Evolutionary conservation across 148 eudicot species (phyloP).

Genomic region (Silene conica): DNA sequence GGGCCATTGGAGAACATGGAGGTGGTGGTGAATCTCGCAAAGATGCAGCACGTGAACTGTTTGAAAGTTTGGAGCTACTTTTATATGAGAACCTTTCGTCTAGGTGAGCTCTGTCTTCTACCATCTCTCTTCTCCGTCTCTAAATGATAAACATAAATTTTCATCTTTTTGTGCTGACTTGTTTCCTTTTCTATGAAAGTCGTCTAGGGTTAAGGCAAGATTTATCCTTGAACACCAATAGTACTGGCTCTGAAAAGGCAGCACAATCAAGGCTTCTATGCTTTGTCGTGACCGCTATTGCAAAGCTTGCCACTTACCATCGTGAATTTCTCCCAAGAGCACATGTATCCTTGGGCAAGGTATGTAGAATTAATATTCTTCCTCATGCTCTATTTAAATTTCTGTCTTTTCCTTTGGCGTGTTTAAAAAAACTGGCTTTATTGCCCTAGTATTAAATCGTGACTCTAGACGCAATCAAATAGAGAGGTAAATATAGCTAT

Average conservation of each 20-base stretch:
- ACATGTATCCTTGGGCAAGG: constrained; percentile 92
- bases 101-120: constrained; percentile 42
- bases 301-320: constrained; percentile 92
- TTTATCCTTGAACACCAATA: constrained; percentile 36
- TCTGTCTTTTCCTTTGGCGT: not conserved
- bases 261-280: constrained; percentile 87
- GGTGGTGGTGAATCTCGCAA: constrained; percentile 92
- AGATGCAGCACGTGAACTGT: constrained; percentile 95
- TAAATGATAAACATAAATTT: not conserved
- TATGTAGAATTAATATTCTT: constrained; percentile 17
- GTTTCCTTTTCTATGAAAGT: constrained; percentile 33
- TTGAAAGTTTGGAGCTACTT: constrained; percentile 92
- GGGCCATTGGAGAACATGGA: constrained; percentile 99
- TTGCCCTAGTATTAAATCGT: not conserved
- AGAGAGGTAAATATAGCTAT: not conserved
- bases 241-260: constrained; percentile 47
- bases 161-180: constrained; percentile 22
- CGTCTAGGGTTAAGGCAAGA: constrained; percentile 76
- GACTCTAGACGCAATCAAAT: not conserved
- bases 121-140: constrained; percentile 1
- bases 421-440: not conserved
- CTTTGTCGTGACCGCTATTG: constrained; percentile 96
- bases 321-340: constrained; percentile 93
- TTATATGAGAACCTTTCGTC: constrained; percentile 91
- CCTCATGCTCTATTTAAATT: not conserved